A percentile compares a stretch with the other conserved stretches of the same genome.
Evolutionary conservation across 257 asterid genomes (phyloP).

Genomic region (Solanum medicagineum): DNA sequence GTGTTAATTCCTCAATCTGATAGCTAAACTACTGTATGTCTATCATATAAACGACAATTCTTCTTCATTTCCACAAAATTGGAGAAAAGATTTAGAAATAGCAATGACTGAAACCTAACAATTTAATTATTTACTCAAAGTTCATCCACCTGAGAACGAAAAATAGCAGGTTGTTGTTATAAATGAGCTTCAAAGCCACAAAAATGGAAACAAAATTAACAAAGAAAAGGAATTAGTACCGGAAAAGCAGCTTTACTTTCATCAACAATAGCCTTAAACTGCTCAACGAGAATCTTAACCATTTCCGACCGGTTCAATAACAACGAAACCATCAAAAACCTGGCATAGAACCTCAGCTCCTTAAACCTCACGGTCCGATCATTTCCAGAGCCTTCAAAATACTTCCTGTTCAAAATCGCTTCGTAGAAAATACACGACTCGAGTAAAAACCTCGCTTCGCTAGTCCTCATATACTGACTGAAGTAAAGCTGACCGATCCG

Average conservation of each 20-base stretch:
- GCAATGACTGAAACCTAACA: neutral
- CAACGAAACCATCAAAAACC: constrained; percentile 86
- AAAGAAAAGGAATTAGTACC: constrained; percentile 21
- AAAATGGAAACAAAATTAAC: neutral
- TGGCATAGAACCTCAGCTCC: constrained; percentile 87
- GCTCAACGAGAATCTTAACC: constrained; percentile 64
- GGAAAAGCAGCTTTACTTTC: constrained; percentile 67
- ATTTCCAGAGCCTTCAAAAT: constrained; percentile 67
- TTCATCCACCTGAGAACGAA: neutral
- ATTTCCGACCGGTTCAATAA: constrained; percentile 59
- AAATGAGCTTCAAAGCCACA: neutral
- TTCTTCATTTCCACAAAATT: neutral
- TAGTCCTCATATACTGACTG: constrained; percentile 84
- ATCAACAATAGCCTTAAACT: constrained; percentile 70
- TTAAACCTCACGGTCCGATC: constrained; percentile 83
- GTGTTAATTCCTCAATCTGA: neutral
- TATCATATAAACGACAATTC: neutral
- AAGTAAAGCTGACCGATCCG: constrained; percentile 90
- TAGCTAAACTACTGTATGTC: neutral
- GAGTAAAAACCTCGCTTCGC: constrained; percentile 79
- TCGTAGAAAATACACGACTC: constrained; percentile 91
- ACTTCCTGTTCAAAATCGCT: constrained; percentile 68
- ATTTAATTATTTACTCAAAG: neutral
- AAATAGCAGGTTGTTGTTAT: neutral
- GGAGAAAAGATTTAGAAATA: neutral